A percentile compares a stretch with the other conserved stretches of the same genome.
Evolutionary conservation across 208 protist species (phyloP).

Genomic region (Leishmania major): DNA sequence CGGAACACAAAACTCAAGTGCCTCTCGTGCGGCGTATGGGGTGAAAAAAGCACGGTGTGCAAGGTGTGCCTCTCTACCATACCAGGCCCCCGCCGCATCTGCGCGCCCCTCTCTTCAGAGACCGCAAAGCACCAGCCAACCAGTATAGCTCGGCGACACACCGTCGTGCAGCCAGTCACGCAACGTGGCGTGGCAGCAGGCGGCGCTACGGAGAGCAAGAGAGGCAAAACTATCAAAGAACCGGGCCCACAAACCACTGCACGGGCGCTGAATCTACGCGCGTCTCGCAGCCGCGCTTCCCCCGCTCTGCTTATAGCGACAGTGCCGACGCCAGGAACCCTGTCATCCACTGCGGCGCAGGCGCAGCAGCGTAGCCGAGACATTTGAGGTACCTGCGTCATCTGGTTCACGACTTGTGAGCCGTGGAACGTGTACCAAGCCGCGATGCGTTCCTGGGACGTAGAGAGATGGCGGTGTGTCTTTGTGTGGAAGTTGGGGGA

Average conservation of each 20-base stretch:
- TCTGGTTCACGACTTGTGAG: not conserved
- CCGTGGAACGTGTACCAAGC: not conserved
- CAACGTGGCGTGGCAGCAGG: not conserved
- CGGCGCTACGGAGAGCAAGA: not conserved
- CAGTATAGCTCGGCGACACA: no score
- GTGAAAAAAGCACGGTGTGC: constrained; percentile 23
- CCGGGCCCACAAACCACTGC: not conserved
- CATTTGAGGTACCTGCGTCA: not conserved
- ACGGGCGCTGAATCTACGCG: not conserved
- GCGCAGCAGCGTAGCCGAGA: not conserved
- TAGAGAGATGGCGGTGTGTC: not conserved
- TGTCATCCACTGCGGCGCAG: not conserved
- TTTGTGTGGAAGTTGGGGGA: not conserved
- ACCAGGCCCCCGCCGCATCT: constrained; percentile 17
- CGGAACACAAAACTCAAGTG: constrained; percentile 34
- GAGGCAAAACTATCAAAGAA: not conserved
- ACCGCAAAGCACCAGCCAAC: not conserved
- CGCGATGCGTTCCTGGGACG: not conserved
- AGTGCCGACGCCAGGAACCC: not conserved
- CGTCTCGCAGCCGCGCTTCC: not conserved
- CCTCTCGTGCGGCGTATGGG: constrained; percentile 28
- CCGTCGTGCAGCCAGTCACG: not conserved
- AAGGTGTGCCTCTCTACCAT: constrained; percentile 15
- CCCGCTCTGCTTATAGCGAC: not conserved
- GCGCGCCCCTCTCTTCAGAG: not conserved